Base-by-base conservation (phyloP, 768 basidiomycete species). In the Solioccasus polychromus region DNA sequence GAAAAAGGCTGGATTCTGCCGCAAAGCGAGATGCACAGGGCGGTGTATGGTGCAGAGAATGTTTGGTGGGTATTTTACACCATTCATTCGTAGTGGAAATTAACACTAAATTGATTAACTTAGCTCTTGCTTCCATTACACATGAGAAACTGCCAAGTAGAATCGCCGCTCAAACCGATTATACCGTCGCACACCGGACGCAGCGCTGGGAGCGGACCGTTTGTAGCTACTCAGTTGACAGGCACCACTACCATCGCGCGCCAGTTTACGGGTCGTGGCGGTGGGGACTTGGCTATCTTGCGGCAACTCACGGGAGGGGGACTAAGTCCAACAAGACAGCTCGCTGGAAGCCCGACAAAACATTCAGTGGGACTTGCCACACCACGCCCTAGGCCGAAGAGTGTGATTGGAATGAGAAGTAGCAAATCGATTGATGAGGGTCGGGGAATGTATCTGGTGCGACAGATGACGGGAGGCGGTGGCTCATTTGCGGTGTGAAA, bases 1-100 rank as follows among this genome's bases (percentile, higher is more conserved):
- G 88, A 9, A 92, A 92, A 70, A 80, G 75, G 52, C 65, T 92
- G 12, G 90, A 92, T 59, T 88, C 87, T 53, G 88, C 82, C 20
- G 90, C 90, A 11, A 91, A 86, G 66, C 75, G 71, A 25, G 87
- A 85, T 57, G 69, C 64, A 9, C 78, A 83, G 29, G 84, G 84
- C 0, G 76, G 78, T 11, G 78, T 90, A 23, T 92, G 88, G 85
- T 92, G 90, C 64, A 75, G 88, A 55, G 88, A 90, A 65, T 92
- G 90, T 63, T 69, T 82, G 58, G 89, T 91, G 53, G 68, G 80
- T 69, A 26, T 31, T 35, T 35, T 10, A 20, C 26, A 9, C 18
- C 34, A 14, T 37, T 37, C 17, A 7, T 45, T 19, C 22, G 22
- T 5, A 8, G 25, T 26, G 23, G 28, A 45, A 31, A 41, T 50